A percentile compares a stretch with the other conserved stretches of the same genome.
Evolutionary conservation across 345 rosid genomes (phyloP).

Genomic region (Melaleuca alternifolia): DNA sequence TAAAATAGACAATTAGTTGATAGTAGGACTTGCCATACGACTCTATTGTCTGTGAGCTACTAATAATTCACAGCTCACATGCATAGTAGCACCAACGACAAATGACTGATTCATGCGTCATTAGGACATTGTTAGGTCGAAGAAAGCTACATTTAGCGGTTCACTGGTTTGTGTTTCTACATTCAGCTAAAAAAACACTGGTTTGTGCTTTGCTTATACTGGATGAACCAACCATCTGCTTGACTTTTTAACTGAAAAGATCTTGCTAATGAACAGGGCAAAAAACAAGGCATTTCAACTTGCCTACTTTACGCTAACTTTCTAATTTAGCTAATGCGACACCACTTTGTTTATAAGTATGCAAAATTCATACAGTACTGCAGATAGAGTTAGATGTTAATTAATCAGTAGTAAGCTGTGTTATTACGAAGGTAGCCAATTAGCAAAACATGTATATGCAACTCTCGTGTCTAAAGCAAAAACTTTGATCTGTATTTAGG

Average conservation of each 20-base stretch:
- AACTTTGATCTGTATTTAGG: neutral
- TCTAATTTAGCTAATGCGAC: neutral
- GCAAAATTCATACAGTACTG: neutral
- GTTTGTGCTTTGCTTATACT: neutral
- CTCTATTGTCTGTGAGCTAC: neutral
- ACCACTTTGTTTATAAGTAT: neutral
- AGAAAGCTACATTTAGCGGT: neutral
- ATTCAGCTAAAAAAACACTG: neutral
- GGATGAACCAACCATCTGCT: neutral
- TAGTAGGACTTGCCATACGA: neutral
- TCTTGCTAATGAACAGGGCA: neutral
- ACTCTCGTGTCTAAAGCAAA: neutral
- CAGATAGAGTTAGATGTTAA: neutral
- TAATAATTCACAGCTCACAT: neutral
- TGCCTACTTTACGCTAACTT: neutral
- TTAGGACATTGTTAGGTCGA: neutral
- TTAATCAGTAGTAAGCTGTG: neutral
- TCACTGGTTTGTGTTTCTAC: too few species aligned
- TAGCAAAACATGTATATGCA: neutral
- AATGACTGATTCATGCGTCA: neutral
- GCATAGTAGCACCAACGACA: neutral
- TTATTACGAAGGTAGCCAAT: neutral
- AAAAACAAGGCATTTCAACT: neutral
- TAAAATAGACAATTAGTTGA: neutral
- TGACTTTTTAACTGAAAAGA: constrained; percentile 1